Evolutionary conservation across 192 early-diverging fungal genomes (phyloP).

Genomic region (Linnemannia elongata): DNA sequence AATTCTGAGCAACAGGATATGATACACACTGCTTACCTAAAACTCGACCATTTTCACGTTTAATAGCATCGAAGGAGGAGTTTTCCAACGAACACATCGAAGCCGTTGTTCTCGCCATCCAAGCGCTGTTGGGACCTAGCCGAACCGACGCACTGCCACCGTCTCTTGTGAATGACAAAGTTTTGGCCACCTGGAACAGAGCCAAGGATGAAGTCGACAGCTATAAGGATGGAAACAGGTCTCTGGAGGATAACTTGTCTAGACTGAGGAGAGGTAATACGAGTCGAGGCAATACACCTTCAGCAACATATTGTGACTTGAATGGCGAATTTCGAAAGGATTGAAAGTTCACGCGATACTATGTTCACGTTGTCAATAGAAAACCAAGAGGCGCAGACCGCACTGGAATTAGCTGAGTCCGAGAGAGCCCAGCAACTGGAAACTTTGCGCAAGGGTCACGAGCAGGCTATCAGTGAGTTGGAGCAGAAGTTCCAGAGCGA

Average conservation of each 20-base stretch:
- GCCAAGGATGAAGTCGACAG: constrained; percentile 24
- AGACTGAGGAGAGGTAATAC: constrained; percentile 18
- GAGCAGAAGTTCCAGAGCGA: constrained; percentile 38
- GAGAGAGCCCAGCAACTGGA: constrained; percentile 7
- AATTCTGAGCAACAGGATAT: background rate
- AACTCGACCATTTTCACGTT: background rate
- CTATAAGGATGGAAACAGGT: constrained; percentile 32
- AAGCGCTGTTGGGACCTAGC: constrained; percentile 13
- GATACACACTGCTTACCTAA: background rate
- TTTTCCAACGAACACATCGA: constrained; percentile 18
- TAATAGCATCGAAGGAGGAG: constrained; percentile 31
- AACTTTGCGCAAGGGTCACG: constrained; percentile 17
- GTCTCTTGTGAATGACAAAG: constrained; percentile 7
- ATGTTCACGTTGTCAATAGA: background rate
- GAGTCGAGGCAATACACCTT: background rate
- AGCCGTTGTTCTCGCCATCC: constrained; percentile 16
- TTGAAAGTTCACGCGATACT: constrained; percentile 9
- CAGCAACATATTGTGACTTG: background rate
- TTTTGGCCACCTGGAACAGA: constrained; percentile 29
- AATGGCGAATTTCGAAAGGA: background rate
- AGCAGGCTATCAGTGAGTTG: constrained; percentile 17
- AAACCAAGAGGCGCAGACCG: constrained; percentile 27
- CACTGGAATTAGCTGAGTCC: constrained; percentile 7
- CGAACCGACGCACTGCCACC: constrained; percentile 7
- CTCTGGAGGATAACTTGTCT: constrained; percentile 18